Percentiles rank a stretch among this genome's conserved stretches.
Conservation (phyloP, 257 asterid species). For the Nicotiana otophora region DNA sequence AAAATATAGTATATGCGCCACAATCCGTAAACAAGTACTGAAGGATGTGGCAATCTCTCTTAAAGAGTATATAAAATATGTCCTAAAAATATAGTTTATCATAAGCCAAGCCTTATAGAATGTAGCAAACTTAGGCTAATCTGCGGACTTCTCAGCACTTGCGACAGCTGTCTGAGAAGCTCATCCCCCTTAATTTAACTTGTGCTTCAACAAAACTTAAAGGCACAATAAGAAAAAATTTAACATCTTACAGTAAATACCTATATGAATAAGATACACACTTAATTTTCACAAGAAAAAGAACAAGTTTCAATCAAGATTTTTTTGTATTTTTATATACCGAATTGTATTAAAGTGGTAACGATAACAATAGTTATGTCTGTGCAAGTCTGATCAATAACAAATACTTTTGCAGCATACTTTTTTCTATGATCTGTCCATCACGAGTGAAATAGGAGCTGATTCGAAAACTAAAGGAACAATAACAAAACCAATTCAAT, state of each 20-base stretch:
- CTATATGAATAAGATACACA: not conserved
- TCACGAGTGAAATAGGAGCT: not conserved
- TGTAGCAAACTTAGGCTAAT: not conserved
- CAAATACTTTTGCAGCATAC: not conserved
- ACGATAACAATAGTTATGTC: not conserved
- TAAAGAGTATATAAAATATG: not conserved
- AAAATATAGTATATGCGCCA: not conserved
- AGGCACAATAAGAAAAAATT: not conserved
- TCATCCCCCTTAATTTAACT: not conserved
- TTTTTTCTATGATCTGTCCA: not conserved
- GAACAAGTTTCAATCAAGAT: not conserved
- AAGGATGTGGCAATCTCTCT: not conserved
- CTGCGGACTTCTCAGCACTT: not conserved
- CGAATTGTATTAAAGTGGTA: not conserved
- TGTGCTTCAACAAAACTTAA: not conserved
- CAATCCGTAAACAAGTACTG: not conserved
- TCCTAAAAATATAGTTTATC: not conserved
- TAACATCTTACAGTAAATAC: not conserved
- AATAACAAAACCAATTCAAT: constrained; percentile 12
- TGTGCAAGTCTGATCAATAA: not conserved
- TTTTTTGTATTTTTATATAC: not conserved
- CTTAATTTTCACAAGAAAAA: not conserved
- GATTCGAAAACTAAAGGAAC: not conserved
- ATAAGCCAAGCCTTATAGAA: not conserved
- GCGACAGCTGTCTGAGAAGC: not conserved